Conservation (phyloP, 768 basidiomycete species). For the Macrocybe gigantea region DNA sequence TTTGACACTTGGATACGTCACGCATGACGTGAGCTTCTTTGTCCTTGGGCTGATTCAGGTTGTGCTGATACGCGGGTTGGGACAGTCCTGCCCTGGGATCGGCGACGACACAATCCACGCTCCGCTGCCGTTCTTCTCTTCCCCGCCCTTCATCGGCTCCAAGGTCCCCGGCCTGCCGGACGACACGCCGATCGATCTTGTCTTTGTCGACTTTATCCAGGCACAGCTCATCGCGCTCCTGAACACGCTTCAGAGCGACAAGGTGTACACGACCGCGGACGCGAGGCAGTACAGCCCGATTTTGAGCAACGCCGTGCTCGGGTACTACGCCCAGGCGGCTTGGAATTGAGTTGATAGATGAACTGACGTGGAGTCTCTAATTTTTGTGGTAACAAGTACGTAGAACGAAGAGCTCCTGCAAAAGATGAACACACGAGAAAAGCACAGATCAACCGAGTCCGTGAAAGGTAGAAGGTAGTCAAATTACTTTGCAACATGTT, state of each 20-base stretch:
- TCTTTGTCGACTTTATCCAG: constrained; percentile 71
- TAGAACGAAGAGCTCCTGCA: too few species aligned
- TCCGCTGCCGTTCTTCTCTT: constrained; percentile 48
- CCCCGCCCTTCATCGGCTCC: constrained; percentile 57
- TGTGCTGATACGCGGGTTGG: background rate
- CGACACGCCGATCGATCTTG: constrained; percentile 58
- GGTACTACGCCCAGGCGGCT: constrained; percentile 44
- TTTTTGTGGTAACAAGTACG: too few species aligned
- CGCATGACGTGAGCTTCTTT: constrained; percentile 45
- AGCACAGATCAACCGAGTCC: too few species aligned
- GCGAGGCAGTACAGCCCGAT: constrained; percentile 49
- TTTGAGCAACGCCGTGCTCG: constrained; percentile 45
- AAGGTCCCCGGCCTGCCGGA: constrained; percentile 42
- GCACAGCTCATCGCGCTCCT: constrained; percentile 43
- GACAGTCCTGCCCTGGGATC: constrained; percentile 60
- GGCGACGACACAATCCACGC: constrained; percentile 71
- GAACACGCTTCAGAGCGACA: constrained; percentile 47
- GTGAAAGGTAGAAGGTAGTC: too few species aligned
- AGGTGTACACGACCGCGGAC: constrained; percentile 46
- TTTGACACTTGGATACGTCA: constrained; percentile 72
- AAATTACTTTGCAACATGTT: too few species aligned
- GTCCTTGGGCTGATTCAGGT: background rate
- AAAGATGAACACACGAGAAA: too few species aligned
- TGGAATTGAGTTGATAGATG: constrained; percentile 35
- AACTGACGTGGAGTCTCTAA: too few species aligned